A percentile compares a stretch with the other conserved stretches of the same genome.
phyloP scores from a whole-genome alignment of 345 rosid species.

The Cardiospermum halicacabum region DNA sequence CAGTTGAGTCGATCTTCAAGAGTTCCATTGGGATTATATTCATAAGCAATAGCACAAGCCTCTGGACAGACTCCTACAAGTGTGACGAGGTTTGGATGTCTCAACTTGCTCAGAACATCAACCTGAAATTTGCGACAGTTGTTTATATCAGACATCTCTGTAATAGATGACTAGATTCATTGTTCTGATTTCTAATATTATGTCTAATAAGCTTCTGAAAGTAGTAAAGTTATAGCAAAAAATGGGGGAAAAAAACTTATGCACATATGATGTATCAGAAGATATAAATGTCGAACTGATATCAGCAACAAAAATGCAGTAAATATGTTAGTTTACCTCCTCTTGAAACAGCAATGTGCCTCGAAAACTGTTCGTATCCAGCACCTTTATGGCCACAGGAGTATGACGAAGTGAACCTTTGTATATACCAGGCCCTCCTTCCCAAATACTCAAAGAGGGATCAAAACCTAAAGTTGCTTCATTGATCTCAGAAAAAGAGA shows the following conservation, averaged over 20 bases:
- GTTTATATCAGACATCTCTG: background rate
- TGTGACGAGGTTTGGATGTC: slow-evolving; percentile 34
- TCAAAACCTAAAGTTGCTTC: slow-evolving; percentile 31
- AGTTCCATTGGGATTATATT: slow-evolving; percentile 31
- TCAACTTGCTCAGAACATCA: slow-evolving; percentile 22
- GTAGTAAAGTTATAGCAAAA: background rate
- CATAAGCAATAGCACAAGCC: slow-evolving; percentile 20
- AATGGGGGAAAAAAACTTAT: background rate
- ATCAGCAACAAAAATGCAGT: background rate
- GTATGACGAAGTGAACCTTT: slow-evolving; percentile 36
- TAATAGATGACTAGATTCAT: background rate
- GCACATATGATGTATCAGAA: background rate
- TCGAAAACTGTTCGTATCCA: slow-evolving; percentile 19
- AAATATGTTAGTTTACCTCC: slow-evolving; percentile 27
- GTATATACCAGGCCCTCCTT: slow-evolving; percentile 29
- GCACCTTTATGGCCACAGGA: slow-evolving; percentile 35
- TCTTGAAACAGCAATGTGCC: slow-evolving; percentile 19
- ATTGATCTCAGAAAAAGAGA: slow-evolving; percentile 28
- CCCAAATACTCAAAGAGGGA: slow-evolving; percentile 26
- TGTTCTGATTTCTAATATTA: background rate
- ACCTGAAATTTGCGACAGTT: slow-evolving; percentile 17
- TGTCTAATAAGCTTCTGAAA: background rate
- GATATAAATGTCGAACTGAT: background rate
- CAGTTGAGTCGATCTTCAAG: slow-evolving; percentile 30
- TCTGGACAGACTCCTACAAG: slow-evolving; percentile 32